These are phyloP conservation scores for Mycogone perniciosa DNA, from an alignment of 2,329 filamentous ascomycete species.

Conservation along the genomic window DNA sequence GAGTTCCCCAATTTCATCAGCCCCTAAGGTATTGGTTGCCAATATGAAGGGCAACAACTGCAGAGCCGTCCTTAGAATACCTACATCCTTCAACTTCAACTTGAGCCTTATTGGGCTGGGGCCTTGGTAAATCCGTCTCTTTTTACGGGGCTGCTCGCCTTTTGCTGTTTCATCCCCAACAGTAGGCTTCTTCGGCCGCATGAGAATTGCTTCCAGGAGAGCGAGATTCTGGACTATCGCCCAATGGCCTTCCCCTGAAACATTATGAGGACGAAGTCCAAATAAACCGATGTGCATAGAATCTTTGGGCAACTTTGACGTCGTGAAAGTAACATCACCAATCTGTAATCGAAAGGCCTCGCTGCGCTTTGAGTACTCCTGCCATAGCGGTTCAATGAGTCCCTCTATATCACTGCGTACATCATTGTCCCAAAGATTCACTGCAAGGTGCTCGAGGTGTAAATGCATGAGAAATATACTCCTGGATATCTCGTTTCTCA, in stretches of 20 bases:
- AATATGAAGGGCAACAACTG: constrained; percentile 55
- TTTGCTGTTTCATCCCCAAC: constrained; percentile 21
- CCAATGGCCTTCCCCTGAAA: constrained; percentile 54
- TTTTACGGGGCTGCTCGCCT: constrained; percentile 47
- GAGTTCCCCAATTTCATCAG: constrained; percentile 48
- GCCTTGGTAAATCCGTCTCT: constrained; percentile 37
- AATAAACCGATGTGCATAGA: constrained; percentile 46
- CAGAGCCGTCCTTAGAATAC: constrained; percentile 45
- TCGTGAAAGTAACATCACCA: constrained; percentile 62
- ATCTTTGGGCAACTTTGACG: constrained; percentile 36
- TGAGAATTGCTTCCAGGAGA: constrained; percentile 46
- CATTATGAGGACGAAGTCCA: constrained; percentile 46
- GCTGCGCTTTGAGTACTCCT: constrained; percentile 68
- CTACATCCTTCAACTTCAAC: constrained; percentile 38
- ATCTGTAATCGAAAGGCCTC: constrained; percentile 68
- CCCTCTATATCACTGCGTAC: constrained; percentile 49
- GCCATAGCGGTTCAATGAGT: constrained; percentile 65
- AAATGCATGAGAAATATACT: constrained; percentile 61
- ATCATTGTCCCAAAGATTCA: constrained; percentile 33
- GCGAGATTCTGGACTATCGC: constrained; percentile 53
- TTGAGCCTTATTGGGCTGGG: constrained; percentile 44
- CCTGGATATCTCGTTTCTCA: constrained; percentile 74
- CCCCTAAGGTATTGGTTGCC: constrained; percentile 36
- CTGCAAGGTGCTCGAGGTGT: constrained; percentile 53
- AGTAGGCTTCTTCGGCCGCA: constrained; percentile 19